A percentile compares a stretch with the other conserved stretches of the same genome.
Evolutionary conservation across 768 basidiomycete genomes (phyloP).

Genomic region (Termitomyces sp.): DNA sequence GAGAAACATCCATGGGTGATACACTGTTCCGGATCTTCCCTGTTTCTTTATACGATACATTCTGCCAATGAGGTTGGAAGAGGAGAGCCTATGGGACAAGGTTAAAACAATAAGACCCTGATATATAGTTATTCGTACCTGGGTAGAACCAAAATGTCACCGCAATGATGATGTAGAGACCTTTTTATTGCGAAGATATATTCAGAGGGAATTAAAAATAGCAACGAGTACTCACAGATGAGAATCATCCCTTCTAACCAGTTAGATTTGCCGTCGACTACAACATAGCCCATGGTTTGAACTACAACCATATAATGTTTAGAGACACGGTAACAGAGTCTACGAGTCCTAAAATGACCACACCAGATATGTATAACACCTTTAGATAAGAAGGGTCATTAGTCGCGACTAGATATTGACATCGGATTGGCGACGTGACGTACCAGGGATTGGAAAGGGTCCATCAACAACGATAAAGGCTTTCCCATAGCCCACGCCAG

Average conservation of each 20-base stretch:
- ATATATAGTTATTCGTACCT: conserved; percentile 23
- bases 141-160: conserved; percentile 73
- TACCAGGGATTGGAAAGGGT: conserved; percentile 81
- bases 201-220: too few species aligned
- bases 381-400: conserved; percentile 34
- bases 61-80: conserved; percentile 13
- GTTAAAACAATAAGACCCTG: neutral
- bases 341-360: neutral
- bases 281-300: conserved; percentile 80
- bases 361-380: conserved; percentile 24
- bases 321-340: neutral
- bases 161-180: conserved; percentile 69
- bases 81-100: conserved; percentile 10
- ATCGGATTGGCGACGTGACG: conserved; percentile 24
- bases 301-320: conserved; percentile 33
- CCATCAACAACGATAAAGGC: conserved; percentile 78
- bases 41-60: conserved; percentile 5
- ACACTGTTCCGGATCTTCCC: neutral
- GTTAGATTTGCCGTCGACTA: conserved; percentile 79
- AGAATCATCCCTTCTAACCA: conserved; percentile 68
- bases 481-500: conserved; percentile 83
- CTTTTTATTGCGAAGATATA: conserved; percentile 26
- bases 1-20: neutral
- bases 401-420: neutral
- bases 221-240: conserved; percentile 12